Evolutionary conservation across 2,329 filamentous ascomycete species (phyloP).

Genomic region (Aciculosporium take): DNA sequence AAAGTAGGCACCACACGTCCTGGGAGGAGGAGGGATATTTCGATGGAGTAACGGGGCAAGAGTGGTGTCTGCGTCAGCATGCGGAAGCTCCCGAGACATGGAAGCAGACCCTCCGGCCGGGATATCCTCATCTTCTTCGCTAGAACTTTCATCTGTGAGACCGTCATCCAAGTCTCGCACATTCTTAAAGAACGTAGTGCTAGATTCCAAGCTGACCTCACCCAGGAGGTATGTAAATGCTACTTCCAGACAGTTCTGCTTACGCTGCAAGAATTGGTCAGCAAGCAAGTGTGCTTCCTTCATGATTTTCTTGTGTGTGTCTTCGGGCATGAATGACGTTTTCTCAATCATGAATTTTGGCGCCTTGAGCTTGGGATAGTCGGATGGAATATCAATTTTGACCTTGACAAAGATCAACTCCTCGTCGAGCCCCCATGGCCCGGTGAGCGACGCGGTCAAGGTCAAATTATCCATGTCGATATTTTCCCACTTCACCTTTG

Average conservation of each 20-base stretch:
- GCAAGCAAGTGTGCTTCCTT: slow-evolving; percentile 43
- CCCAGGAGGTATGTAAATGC: slow-evolving; percentile 49
- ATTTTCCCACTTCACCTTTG: slow-evolving; percentile 50
- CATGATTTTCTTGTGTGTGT: slow-evolving; percentile 36
- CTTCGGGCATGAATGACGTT: slow-evolving; percentile 45
- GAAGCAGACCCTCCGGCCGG: slow-evolving; percentile 38
- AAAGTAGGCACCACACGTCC: slow-evolving; percentile 46
- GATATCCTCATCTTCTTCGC: slow-evolving; percentile 55
- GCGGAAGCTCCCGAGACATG: slow-evolving; percentile 48
- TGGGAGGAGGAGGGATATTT: slow-evolving; percentile 39
- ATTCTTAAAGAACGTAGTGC: slow-evolving; percentile 47
- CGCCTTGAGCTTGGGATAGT: slow-evolving; percentile 42
- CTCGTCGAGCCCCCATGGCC: slow-evolving; percentile 45
- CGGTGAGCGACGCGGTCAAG: slow-evolving; percentile 46
- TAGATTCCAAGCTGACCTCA: slow-evolving; percentile 45
- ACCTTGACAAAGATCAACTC: slow-evolving; percentile 48
- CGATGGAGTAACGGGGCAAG: slow-evolving; percentile 37
- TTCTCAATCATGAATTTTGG: slow-evolving; percentile 48
- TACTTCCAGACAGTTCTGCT: slow-evolving; percentile 47
- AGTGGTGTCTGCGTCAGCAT: slow-evolving; percentile 37
- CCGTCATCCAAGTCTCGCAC: slow-evolving; percentile 48
- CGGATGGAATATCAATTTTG: slow-evolving; percentile 42
- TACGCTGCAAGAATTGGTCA: slow-evolving; percentile 38
- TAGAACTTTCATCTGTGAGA: slow-evolving; percentile 64
- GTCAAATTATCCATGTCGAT: slow-evolving; percentile 48